A percentile compares a stretch with the other conserved stretches of the same genome.
phyloP scores from a whole-genome alignment of 2,329 filamentous ascomycete species.

The Fusarium solani-melongenae region DNA sequence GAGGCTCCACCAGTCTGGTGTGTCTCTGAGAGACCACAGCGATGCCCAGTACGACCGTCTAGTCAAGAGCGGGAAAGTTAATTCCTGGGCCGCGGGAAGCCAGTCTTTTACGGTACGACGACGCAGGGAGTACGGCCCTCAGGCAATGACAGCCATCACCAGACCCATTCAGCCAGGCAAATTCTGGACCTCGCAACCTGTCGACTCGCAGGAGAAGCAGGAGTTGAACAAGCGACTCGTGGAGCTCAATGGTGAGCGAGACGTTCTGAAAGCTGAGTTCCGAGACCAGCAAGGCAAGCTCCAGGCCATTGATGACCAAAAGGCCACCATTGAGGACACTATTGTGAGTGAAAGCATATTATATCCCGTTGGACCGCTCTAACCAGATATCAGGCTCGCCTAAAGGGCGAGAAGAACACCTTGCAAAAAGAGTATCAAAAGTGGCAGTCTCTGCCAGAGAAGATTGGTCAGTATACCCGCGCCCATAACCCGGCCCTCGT shows the following conservation, averaged over 20 bases:
- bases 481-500: background rate
- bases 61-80: conserved; percentile 66
- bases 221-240: conserved; percentile 66
- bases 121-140: conserved; percentile 82
- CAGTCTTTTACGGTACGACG: conserved; percentile 73
- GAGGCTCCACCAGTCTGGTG: conserved; percentile 74
- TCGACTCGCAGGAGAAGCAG: conserved; percentile 73
- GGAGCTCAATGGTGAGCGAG: conserved; percentile 53
- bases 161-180: conserved; percentile 68
- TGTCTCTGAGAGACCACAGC: conserved; percentile 71
- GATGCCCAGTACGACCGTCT: conserved; percentile 77
- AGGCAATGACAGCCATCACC: conserved; percentile 76
- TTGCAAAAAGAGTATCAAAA: conserved; percentile 74
- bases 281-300: conserved; percentile 52
- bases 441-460: conserved; percentile 75
- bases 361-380: conserved; percentile 11
- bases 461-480: conserved; percentile 67
- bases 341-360: conserved; percentile 49
- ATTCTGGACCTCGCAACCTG: conserved; percentile 81
- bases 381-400: conserved; percentile 51
- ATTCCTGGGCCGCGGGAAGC: conserved; percentile 75
- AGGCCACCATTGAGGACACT: conserved; percentile 52
- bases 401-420: conserved; percentile 72
- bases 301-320: conserved; percentile 55
- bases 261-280: conserved; percentile 48